A percentile compares a stretch with the other conserved stretches of the same genome.
Conservation (phyloP, 164 flowering plant genomes). For the Umbilicus rupestris region DNA sequence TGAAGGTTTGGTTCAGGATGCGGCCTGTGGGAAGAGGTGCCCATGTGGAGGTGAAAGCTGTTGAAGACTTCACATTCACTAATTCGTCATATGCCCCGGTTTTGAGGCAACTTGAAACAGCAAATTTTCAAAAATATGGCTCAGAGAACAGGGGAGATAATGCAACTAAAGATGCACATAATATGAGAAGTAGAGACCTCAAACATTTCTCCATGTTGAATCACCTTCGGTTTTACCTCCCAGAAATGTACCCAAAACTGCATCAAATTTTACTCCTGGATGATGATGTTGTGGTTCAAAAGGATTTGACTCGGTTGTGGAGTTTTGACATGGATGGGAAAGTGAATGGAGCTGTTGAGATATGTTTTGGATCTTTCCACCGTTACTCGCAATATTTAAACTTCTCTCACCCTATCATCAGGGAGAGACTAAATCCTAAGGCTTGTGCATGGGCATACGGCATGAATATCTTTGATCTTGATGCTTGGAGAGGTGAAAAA, state of each 20-base stretch:
- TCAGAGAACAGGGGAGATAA: constrained; percentile 41
- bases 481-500: constrained; percentile 84
- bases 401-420: constrained; percentile 69
- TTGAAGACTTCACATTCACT: constrained; percentile 60
- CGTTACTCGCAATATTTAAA: constrained; percentile 71
- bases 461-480: constrained; percentile 82
- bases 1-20: constrained; percentile 95
- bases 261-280: constrained; percentile 68
- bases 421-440: constrained; percentile 66
- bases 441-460: constrained; percentile 98
- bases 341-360: constrained; percentile 92
- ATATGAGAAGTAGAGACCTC: constrained; percentile 46
- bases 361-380: constrained; percentile 87
- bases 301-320: constrained; percentile 81
- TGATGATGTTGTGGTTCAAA: constrained; percentile 92
- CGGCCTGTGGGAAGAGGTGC: constrained; percentile 63
- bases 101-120: constrained; percentile 48
- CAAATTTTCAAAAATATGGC: constrained; percentile 31
- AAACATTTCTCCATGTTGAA: constrained; percentile 57
- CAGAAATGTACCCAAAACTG: constrained; percentile 80
- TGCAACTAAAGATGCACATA: constrained; percentile 38
- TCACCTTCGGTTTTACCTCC: constrained; percentile 78
- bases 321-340: constrained; percentile 78
- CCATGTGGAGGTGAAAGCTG: constrained; percentile 69
- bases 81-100: constrained; percentile 67